Percentiles rank a stretch among this genome's conserved stretches.
Conservation (phyloP, 2,329 filamentous ascomycete genomes). For the Exophiala oligosperma region DNA sequence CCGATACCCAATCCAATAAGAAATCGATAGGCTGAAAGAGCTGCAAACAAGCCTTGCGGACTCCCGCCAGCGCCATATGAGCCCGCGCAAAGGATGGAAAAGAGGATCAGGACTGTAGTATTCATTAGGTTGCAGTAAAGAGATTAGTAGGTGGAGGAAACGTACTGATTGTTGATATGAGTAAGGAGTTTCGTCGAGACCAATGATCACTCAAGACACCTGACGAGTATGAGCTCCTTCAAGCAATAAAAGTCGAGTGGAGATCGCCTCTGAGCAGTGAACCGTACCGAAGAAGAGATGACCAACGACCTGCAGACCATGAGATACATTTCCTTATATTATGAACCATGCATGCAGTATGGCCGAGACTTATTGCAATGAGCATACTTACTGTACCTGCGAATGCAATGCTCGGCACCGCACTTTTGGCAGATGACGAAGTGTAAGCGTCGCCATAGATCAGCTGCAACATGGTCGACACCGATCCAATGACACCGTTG, state of each 20-base stretch:
- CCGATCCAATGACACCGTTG: constrained; percentile 78
- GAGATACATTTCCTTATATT: too few species aligned
- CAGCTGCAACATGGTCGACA: constrained; percentile 69
- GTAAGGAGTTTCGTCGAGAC: constrained; percentile 78
- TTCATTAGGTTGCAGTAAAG: background rate
- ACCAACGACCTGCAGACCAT: constrained; percentile 51
- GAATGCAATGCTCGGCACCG: constrained; percentile 80
- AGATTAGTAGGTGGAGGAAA: background rate
- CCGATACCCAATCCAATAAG: constrained; percentile 78
- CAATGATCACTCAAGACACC: constrained; percentile 74
- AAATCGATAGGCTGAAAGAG: constrained; percentile 80
- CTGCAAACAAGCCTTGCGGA: constrained; percentile 70
- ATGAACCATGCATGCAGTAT: too few species aligned
- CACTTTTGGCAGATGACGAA: constrained; percentile 65
- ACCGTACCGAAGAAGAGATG: constrained; percentile 70
- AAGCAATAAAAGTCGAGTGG: background rate
- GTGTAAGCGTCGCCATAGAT: constrained; percentile 70
- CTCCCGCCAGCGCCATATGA: constrained; percentile 73
- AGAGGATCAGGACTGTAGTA: constrained; percentile 67
- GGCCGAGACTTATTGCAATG: too few species aligned
- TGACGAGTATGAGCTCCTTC: background rate
- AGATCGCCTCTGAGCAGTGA: background rate
- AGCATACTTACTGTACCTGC: constrained; percentile 68
- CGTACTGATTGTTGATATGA: constrained; percentile 68
- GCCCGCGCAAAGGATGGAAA: constrained; percentile 75